phyloP scores from a whole-genome alignment of 495 filamentous ascomycete genomes.

The Tuber indicum region DNA sequence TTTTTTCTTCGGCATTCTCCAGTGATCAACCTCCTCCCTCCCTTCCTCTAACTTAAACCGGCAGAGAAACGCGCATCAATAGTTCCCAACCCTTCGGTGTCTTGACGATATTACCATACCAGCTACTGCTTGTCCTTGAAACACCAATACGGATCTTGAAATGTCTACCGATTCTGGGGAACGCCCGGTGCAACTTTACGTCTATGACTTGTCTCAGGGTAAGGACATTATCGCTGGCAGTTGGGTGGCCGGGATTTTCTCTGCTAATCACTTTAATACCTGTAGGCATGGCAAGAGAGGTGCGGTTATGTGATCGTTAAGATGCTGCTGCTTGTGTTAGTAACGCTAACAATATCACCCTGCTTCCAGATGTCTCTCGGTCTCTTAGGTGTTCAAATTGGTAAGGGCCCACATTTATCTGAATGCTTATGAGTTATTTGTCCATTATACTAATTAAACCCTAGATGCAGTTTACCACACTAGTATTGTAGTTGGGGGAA shows the following conservation, averaged over 20 bases:
- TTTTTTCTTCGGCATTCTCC: background rate
- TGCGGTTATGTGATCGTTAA: slow-evolving; percentile 22
- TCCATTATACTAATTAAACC: background rate
- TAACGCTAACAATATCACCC: slow-evolving; percentile 45
- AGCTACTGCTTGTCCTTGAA: background rate
- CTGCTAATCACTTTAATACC: background rate
- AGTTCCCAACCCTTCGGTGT: background rate
- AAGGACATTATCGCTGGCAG: background rate
- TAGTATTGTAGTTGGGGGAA: slow-evolving; percentile 70
- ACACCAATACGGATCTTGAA: background rate
- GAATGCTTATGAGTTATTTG: background rate
- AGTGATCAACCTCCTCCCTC: background rate
- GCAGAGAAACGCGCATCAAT: background rate
- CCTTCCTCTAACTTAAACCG: background rate
- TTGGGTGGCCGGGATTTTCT: background rate
- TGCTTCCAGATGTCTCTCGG: slow-evolving; percentile 51
- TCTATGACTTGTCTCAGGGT: slow-evolving; percentile 87
- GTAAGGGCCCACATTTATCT: slow-evolving; percentile 6
- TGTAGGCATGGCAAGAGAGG: slow-evolving; percentile 46
- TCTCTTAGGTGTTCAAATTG: slow-evolving; percentile 22
- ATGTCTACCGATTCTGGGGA: slow-evolving; percentile 24
- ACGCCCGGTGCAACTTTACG: slow-evolving; percentile 64
- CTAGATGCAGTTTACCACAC: slow-evolving; percentile 86
- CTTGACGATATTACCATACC: background rate
- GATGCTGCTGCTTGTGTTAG: slow-evolving; percentile 40